Base-by-base conservation (phyloP, 306 rosid species). In the Dalbergia oliveri region DNA sequence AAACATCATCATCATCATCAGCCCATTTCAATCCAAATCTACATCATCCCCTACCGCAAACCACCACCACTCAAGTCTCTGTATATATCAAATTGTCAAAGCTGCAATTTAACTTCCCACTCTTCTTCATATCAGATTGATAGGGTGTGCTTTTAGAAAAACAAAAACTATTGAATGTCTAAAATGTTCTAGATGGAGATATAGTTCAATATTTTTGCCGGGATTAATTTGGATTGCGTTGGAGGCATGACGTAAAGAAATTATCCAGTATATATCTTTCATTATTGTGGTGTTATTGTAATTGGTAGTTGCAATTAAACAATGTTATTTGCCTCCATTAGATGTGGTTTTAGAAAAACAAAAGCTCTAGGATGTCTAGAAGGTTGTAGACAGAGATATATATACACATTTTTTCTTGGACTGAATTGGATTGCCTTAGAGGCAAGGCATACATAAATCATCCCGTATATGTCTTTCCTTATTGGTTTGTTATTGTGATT, bases 21-120 rank as follows among this genome's bases (percentile, higher is more conserved):
- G 1, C 23, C 23, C 23, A 21, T 21, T 21, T 21, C 23, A 0
- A 21, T 21, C 23, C 23, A 21, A 21, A 21, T 21, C 23, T 1
- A 21, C 23, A 21, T 21, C 23, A 21, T 21, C 23, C 23, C 23
- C 23, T 21, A 21, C 23, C 23, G 1, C 23, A 21, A 21, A 21
- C 23, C 23, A 21, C 23, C 23, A 21, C 23, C 23, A 21, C 23
- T 21, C 23, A 21, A 21, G 23, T 21, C 1, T 21, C 23, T 21
- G 1, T 21, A 21, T 21, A 21, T 21, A 1, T 21, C 23, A 21
- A 0, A 21, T 21, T 21, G 23, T 21, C 1, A 21, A 21, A 11
- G 19, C 78, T 26, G 73, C 8, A 66, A 66, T 3, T 37, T 77
- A 47, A 12, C 66, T 69, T 68, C 39, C 13, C 23, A 66, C 35